These are phyloP conservation scores for Lactuca saligna DNA, from an alignment of 129 eudicot species.

Conservation along the genomic window DNA sequence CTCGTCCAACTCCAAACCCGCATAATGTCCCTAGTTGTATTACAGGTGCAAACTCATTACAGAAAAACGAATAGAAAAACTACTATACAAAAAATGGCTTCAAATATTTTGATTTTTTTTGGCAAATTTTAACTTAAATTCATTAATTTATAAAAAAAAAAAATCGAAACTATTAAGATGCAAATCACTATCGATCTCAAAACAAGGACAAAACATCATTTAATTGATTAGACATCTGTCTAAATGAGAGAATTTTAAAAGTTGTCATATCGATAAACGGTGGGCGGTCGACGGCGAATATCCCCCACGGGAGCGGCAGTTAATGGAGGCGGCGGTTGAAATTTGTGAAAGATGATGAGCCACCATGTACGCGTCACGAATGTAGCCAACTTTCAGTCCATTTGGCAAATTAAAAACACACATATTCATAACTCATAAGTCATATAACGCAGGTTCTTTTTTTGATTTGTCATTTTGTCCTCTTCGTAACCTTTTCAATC, in stretches of 20 bases:
- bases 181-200: not conserved
- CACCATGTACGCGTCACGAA: constrained; percentile 25
- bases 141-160: too few relatives aligned
- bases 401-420: constrained; percentile 9
- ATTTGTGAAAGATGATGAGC: constrained; percentile 8
- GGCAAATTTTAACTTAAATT: not conserved
- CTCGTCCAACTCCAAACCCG: too few relatives aligned
- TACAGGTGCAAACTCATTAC: too few relatives aligned
- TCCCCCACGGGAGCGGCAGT: not conserved
- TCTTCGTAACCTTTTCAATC: too few relatives aligned
- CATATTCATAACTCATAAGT: not conserved
- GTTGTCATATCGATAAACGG: not conserved
- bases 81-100: too few relatives aligned
- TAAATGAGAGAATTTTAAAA: not conserved
- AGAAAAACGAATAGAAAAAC: too few relatives aligned
- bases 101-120: too few relatives aligned
- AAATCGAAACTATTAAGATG: not conserved
- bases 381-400: constrained; percentile 15
- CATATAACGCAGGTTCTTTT: too few relatives aligned
- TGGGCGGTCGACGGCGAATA: constrained; percentile 19
- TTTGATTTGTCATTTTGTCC: too few relatives aligned
- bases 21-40: too few relatives aligned
- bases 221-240: not conserved
- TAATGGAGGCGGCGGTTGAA: not conserved
- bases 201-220: not conserved